Conservation (phyloP, 495 filamentous ascomycete genomes). For the Aspergillus wentii region DNA sequence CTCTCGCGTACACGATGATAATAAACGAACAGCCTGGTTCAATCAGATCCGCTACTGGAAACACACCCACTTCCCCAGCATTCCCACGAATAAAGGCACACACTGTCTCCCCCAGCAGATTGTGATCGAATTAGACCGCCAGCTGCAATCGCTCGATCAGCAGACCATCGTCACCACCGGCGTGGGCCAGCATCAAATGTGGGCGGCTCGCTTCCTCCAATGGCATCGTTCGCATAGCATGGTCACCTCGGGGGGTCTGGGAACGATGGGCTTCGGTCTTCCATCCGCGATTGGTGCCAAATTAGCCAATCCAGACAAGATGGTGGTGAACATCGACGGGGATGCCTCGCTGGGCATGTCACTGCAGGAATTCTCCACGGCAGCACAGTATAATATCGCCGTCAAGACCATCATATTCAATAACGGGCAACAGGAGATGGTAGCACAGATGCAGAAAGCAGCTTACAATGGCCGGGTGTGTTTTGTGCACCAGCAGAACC, state of each 20-base stretch:
- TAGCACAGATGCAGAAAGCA: constrained; percentile 92
- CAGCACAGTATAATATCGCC: constrained; percentile 86
- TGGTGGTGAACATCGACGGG: constrained; percentile 92
- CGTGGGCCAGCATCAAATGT: constrained; percentile 98
- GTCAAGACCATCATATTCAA: constrained; percentile 91
- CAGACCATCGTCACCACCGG: constrained; percentile 85
- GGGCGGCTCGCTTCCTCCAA: constrained; percentile 90
- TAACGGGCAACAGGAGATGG: constrained; percentile 95
- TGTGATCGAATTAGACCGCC: constrained; percentile 75
- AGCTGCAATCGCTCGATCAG: constrained; percentile 69
- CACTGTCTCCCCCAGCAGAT: constrained; percentile 81
- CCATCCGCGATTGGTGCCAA: constrained; percentile 93
- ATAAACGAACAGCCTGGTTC: constrained; percentile 77
- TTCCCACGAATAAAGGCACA: constrained; percentile 63
- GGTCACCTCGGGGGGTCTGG: constrained; percentile 88
- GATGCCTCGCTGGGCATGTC: constrained; percentile 98
- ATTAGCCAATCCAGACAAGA: constrained; percentile 77
- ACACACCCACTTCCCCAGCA: no score
- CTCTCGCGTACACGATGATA: constrained; percentile 58
- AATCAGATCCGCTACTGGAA: constrained; percentile 88
- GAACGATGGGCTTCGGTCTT: constrained; percentile 93
- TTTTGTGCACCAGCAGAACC: constrained; percentile 88
- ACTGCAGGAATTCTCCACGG: constrained; percentile 83
- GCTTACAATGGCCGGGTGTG: constrained; percentile 93
- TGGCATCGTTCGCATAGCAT: constrained; percentile 86